phyloP scores from a whole-genome alignment of 148 eudicot genomes.

The Chenopodium quinoa region DNA sequence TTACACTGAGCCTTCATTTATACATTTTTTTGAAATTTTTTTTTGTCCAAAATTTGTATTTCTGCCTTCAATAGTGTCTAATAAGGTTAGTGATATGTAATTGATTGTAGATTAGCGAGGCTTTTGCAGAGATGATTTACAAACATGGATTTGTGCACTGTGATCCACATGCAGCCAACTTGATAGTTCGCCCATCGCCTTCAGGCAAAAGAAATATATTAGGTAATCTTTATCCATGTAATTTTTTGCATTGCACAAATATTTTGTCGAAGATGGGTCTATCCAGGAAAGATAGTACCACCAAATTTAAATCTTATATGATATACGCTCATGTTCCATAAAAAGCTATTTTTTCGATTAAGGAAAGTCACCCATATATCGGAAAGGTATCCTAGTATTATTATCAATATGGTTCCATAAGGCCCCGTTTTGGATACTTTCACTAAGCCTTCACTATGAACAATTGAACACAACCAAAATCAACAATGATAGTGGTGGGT shows the following conservation, averaged over 20 bases:
- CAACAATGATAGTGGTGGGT: no score
- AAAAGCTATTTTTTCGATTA: neutral
- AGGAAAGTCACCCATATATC: neutral
- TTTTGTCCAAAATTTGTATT: neutral
- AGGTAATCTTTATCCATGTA: conserved; percentile 39
- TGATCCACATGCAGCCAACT: conserved; percentile 98
- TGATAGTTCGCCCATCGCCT: conserved; percentile 87
- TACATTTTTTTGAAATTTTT: neutral
- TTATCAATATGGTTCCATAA: no score
- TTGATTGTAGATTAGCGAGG: conserved; percentile 66
- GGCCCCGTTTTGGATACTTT: no score
- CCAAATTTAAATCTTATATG: neutral
- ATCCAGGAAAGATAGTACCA: neutral
- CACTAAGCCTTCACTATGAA: no score
- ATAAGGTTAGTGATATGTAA: neutral
- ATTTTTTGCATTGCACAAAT: neutral
- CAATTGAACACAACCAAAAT: no score
- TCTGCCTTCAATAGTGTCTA: neutral
- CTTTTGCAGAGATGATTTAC: conserved; percentile 98
- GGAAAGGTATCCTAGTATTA: neutral
- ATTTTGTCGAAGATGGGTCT: neutral
- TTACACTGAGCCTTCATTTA: neutral
- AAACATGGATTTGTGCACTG: conserved; percentile 99
- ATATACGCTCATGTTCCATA: no score
- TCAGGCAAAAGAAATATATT: conserved; percentile 49